phyloP scores from a whole-genome alignment of 306 rosid species.

The Corylus americana region DNA sequence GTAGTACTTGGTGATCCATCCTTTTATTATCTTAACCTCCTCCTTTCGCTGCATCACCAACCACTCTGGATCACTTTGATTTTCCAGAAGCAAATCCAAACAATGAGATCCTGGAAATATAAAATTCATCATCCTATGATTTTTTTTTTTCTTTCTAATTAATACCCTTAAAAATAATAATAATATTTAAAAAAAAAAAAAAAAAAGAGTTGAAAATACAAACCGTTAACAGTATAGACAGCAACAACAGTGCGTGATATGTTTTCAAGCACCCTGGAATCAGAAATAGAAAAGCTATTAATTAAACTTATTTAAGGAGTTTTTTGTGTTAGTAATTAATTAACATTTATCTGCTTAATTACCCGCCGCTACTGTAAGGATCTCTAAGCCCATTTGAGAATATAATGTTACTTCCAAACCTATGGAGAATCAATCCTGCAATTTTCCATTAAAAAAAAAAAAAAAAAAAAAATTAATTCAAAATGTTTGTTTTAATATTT shows the following conservation, averaged over 20 bases:
- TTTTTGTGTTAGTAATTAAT: background rate
- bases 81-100: conserved; percentile 37
- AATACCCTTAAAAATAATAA: too few species aligned
- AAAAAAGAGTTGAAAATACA: too few species aligned
- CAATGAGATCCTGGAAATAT: conserved; percentile 64
- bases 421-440: conserved; percentile 51
- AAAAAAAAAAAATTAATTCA: background rate
- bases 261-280: conserved; percentile 53
- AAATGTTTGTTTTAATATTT: too few species aligned
- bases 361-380: conserved; percentile 68
- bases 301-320: background rate
- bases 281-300: background rate
- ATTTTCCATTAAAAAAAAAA: background rate
- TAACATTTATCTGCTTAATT: background rate
- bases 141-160: background rate
- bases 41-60: conserved; percentile 40
- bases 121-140: background rate
- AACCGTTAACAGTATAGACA: too few species aligned
- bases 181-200: too few species aligned
- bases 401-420: conserved; percentile 63
- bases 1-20: conserved; percentile 46
- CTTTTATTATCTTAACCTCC: conserved; percentile 38
- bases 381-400: conserved; percentile 76
- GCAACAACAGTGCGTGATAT: too few species aligned
- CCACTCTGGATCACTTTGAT: conserved; percentile 50